Conservation (phyloP, 257 asterid species). For the Solanum gandarillasii region DNA sequence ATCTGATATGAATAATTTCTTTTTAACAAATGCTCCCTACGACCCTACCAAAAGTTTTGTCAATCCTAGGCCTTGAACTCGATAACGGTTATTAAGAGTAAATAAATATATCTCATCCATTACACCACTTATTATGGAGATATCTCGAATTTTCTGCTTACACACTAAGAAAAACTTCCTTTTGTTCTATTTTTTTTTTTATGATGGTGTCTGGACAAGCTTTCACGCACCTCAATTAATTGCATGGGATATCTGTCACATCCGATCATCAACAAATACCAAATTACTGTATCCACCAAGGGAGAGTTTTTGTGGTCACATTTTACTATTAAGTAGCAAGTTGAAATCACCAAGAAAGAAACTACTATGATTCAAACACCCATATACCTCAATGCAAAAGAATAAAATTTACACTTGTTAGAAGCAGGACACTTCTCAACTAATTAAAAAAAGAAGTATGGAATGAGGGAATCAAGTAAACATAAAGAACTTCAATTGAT, state of each 20-base stretch:
- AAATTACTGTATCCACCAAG: background rate
- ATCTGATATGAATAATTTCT: background rate
- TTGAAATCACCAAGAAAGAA: background rate
- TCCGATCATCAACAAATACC: background rate
- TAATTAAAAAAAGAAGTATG: background rate
- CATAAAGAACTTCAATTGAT: background rate
- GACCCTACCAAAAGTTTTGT: background rate
- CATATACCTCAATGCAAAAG: background rate
- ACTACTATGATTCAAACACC: background rate
- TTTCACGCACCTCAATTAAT: background rate
- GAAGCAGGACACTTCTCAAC: background rate
- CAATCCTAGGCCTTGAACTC: background rate
- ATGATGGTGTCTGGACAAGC: too few relatives aligned
- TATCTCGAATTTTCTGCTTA: too few relatives aligned
- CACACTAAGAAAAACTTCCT: background rate
- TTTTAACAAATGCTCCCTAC: background rate
- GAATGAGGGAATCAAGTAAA: background rate
- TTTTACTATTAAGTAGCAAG: background rate
- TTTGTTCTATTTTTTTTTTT: background rate
- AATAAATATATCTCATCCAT: background rate
- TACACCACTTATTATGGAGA: background rate
- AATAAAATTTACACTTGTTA: background rate
- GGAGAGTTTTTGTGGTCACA: background rate
- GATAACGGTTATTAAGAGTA: background rate
- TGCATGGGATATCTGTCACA: rapidly evolving